Evolutionary conservation across 2,329 filamentous ascomycete genomes (phyloP), one percentile per base, ranked within the genome.

Genomic region (Apiospora phragmitis): DNA sequence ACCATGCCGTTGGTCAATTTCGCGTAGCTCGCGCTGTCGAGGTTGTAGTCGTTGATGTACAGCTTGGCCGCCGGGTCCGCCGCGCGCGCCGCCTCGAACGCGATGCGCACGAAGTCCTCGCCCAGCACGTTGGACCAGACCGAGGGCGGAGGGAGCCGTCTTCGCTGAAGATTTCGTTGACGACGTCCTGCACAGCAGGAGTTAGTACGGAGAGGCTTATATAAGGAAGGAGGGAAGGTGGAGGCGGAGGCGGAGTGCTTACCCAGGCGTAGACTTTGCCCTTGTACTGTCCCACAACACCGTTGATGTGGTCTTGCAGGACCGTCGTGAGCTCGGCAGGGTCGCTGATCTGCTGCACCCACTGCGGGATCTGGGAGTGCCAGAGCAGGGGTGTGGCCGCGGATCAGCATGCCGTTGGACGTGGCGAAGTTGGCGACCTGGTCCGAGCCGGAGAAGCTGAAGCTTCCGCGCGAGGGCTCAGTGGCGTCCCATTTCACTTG

Each of bases 31-130:
- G 90, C 85, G 62, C 80, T 83, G 81, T 92, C 91, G 68, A 92
- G 86, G 82, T 92, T 92, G 81, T 86, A 89, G 79, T 94, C 92
- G 81, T 94, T 94, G 82, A 94, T 92, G 84, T 93, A 94, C 49
- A 94, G 85, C 81, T 91, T 91, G 3, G 90, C 91, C 70, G 81
- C 76, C 3, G 92, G 90, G 78, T 94, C 92, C 16, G 90, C 91
- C 12, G 85, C 85, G 68, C 88, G 87, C 26, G 92, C 92, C 12
- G 92, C 88, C 68, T 88, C 85, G 82, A 94, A 94, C 42, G 92
- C 92, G 76, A 92, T 91, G 29, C 84, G 83, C 68, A 94, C 88
- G 77, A 91, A 93, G 79, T 88, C 87, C 81, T 93, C 91, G 65
- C 92, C 91, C 5, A 94, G 86, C 3, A 93, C 88, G 32, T 88